These are phyloP conservation scores for Aspergillus latus DNA, from an alignment of 2,329 filamentous ascomycete genomes.

Conservation along the genomic window DNA sequence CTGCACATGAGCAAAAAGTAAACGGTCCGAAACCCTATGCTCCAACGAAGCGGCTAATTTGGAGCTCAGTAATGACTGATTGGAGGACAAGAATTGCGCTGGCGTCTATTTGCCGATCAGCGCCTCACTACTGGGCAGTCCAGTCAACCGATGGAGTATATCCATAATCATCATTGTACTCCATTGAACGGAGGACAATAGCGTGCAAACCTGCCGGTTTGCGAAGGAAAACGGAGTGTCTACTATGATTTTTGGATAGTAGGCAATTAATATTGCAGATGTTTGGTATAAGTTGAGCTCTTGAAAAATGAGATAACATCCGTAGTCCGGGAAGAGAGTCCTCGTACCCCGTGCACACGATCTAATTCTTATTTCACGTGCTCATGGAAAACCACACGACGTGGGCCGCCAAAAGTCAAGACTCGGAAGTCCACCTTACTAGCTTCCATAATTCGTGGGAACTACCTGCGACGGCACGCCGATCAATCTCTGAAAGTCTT, in stretches of 20 bases:
- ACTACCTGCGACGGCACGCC: neutral
- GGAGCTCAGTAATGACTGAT: constrained; percentile 1
- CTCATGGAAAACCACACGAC: neutral
- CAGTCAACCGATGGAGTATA: neutral
- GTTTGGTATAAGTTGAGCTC: no score
- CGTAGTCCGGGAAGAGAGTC: no score
- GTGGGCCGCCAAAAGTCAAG: neutral
- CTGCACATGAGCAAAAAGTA: neutral
- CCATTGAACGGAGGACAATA: no score
- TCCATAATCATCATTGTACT: no score
- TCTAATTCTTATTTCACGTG: no score
- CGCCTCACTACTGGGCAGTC: neutral
- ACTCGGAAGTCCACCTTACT: neutral
- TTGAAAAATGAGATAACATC: no score
- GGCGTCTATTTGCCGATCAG: constrained; percentile 2
- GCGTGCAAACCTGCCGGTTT: no score
- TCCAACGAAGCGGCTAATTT: neutral
- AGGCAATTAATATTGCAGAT: no score
- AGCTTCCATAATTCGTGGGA: neutral
- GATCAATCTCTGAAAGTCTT: neutral
- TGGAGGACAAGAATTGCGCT: neutral
- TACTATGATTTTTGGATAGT: no score
- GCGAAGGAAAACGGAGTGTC: no score
- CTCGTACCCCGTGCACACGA: no score
- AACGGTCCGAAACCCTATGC: neutral